Percentiles rank a stretch among this genome's conserved stretches.
Evolutionary conservation across 2,329 filamentous ascomycete genomes (phyloP).

Genomic region (Fusarium xylarioides): DNA sequence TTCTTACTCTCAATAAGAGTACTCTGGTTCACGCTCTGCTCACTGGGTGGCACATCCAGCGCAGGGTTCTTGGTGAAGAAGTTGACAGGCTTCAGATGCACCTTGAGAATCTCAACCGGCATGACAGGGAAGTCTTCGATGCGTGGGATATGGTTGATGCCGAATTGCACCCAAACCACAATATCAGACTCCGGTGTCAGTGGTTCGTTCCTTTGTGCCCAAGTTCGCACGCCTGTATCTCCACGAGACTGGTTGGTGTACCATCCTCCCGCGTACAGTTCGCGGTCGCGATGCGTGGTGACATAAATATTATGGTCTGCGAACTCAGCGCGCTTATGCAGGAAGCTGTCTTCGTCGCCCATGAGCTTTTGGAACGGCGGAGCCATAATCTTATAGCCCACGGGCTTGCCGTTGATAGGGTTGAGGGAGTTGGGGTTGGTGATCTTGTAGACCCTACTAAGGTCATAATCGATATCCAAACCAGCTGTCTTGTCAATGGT

Average conservation of each 20-base stretch:
- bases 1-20: conserved; percentile 14
- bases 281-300: conserved; percentile 59
- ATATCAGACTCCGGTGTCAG: conserved; percentile 78
- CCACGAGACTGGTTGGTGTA: conserved; percentile 60
- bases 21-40: conserved; percentile 31
- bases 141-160: conserved; percentile 59
- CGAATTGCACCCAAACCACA: conserved; percentile 60
- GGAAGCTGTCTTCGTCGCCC: conserved; percentile 55
- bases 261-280: conserved; percentile 61
- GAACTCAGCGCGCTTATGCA: conserved; percentile 55
- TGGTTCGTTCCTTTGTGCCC: conserved; percentile 48
- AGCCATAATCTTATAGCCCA: conserved; percentile 61
- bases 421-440: conserved; percentile 52
- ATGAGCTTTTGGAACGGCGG: conserved; percentile 58
- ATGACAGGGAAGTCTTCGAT: conserved; percentile 63
- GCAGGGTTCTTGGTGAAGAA: conserved; percentile 60
- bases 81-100: conserved; percentile 51
- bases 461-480: conserved; percentile 58
- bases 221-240: conserved; percentile 45
- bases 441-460: conserved; percentile 61
- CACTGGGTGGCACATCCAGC: conserved; percentile 52
- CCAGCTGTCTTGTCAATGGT: conserved; percentile 49
- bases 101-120: conserved; percentile 33
- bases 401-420: conserved; percentile 50
- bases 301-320: conserved; percentile 60